phyloP scores from a whole-genome alignment of 441 rosid species.

The Pelargonium cotyledonis region DNA sequence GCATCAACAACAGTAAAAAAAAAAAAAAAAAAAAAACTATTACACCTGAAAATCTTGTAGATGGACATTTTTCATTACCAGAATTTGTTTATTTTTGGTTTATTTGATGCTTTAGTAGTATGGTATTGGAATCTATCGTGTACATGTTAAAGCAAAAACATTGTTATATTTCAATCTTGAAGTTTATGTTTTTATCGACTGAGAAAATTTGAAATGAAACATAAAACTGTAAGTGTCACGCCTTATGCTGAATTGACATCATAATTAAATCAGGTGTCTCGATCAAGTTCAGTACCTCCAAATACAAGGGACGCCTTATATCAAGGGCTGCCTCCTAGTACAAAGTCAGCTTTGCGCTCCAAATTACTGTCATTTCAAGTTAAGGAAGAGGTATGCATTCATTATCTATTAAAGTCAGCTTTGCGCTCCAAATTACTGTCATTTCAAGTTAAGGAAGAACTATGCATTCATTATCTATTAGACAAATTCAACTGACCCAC shows the following conservation, averaged over 20 bases:
- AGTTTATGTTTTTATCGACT: background rate
- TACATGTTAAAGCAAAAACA: no score
- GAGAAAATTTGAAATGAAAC: background rate
- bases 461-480: constrained; percentile 12
- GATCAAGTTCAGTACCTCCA: constrained; percentile 86
- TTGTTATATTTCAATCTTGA: background rate
- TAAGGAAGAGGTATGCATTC: constrained; percentile 62
- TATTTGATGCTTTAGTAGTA: no score
- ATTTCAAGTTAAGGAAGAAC: constrained; percentile 78
- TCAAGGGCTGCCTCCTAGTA: constrained; percentile 86
- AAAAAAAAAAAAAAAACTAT: no score
- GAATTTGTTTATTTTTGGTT: no score
- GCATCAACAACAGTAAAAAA: background rate
- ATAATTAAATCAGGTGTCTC: constrained; percentile 61
- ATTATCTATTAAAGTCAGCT: constrained; percentile 43
- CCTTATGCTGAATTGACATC: background rate
- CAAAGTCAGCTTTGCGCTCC: constrained; percentile 76
- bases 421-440: constrained; percentile 63
- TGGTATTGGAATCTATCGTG: no score
- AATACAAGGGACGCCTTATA: constrained; percentile 92
- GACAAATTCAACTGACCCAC: constrained; percentile 3
- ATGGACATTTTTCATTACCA: no score
- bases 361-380: constrained; percentile 59
- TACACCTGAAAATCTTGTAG: no score
- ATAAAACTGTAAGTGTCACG: background rate